A percentile compares a stretch with the other conserved stretches of the same genome.
phyloP scores from a whole-genome alignment of 371 early-diverging fungal genomes.

The Capillidium heterosporum region DNA sequence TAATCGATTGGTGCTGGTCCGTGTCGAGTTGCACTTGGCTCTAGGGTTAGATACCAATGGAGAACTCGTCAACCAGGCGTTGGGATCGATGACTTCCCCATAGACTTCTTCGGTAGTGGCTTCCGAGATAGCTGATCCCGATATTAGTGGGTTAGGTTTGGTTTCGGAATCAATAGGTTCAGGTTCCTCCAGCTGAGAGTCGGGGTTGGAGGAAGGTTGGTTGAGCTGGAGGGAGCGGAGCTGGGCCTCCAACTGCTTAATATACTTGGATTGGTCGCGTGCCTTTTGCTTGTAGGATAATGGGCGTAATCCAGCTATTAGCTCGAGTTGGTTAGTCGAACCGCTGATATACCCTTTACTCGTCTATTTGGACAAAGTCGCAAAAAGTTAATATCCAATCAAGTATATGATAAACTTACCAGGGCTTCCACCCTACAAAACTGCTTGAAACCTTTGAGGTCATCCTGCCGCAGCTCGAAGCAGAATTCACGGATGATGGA shows the following conservation, averaged over 20 bases:
- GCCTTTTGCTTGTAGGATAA: background rate
- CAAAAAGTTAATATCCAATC: background rate
- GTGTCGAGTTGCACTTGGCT: too few relatives aligned
- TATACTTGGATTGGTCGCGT: background rate
- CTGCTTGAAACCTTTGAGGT: background rate
- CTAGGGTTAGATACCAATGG: too few relatives aligned
- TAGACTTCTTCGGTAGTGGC: too few relatives aligned
- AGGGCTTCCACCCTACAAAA: background rate
- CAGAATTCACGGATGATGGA: conserved; percentile 1
- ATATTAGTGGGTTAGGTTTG: too few relatives aligned
- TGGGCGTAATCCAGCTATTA: background rate
- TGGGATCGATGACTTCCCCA: too few relatives aligned
- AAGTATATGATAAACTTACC: background rate
- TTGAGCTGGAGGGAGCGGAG: background rate
- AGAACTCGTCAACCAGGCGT: too few relatives aligned
- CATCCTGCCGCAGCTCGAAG: background rate
- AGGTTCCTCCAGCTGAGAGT: too few relatives aligned
- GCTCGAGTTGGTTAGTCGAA: background rate
- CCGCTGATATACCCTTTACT: background rate
- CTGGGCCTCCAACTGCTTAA: background rate
- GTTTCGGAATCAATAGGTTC: too few relatives aligned
- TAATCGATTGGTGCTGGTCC: too few relatives aligned
- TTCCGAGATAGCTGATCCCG: too few relatives aligned
- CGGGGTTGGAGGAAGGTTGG: background rate
- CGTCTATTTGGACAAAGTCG: background rate